Conservation (phyloP, 257 asterid genomes). For the Gentiana straminea region DNA sequence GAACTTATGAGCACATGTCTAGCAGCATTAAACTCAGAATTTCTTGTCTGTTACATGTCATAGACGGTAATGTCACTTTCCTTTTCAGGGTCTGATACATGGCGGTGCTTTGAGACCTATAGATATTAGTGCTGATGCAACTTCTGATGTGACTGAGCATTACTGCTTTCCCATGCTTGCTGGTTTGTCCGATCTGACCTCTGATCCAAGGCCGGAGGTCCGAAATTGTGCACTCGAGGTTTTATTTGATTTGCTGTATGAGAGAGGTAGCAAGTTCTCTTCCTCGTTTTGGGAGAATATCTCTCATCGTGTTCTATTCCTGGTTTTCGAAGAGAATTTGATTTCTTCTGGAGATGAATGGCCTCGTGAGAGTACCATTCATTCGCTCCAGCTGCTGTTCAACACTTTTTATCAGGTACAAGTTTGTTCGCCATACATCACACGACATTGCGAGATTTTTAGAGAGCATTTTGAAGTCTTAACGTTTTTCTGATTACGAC, state of each 20-base stretch:
- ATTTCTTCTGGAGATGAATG: constrained; percentile 57
- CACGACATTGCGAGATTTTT: no score
- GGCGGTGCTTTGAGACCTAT: constrained; percentile 93
- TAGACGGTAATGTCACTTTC: constrained; percentile 3
- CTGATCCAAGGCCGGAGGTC: constrained; percentile 95
- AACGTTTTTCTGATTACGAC: no score
- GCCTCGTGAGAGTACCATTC: constrained; percentile 84
- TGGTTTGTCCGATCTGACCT: constrained; percentile 95
- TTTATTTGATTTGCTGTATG: constrained; percentile 90
- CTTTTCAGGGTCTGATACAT: constrained; percentile 77
- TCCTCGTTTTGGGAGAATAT: constrained; percentile 92
- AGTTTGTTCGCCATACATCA: no score
- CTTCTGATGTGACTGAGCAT: constrained; percentile 88
- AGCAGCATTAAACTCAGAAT: no score
- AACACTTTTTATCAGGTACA: constrained; percentile 94
- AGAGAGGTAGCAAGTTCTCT: constrained; percentile 96
- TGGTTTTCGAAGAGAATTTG: constrained; percentile 77
- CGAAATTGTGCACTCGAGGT: constrained; percentile 98
- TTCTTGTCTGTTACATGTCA: no score
- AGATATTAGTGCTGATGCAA: constrained; percentile 44
- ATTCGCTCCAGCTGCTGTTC: constrained; percentile 87
- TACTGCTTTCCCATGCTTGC: constrained; percentile 99
- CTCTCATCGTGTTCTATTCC: constrained; percentile 82
- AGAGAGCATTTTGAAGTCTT: no score
- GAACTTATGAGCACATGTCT: no score